Evolutionary conservation across 805 yeast species (phyloP).

Genomic region (Spathaspora sp.): DNA sequence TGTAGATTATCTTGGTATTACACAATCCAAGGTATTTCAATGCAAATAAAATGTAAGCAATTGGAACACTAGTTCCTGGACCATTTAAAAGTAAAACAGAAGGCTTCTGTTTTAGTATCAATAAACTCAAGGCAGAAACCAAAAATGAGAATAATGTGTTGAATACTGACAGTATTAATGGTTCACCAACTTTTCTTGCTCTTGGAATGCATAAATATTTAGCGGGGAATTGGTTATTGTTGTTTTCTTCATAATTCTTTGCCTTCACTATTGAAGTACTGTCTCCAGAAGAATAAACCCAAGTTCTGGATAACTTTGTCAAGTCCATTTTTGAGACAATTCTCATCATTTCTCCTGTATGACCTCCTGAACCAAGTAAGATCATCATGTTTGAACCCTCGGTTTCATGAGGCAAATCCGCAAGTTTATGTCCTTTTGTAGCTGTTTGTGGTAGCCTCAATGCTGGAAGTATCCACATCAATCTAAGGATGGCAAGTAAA

Average conservation of each 20-base stretch:
- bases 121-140: constrained; percentile 23
- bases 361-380: constrained; percentile 94
- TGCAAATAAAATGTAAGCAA: constrained; percentile 54
- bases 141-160: constrained; percentile 40
- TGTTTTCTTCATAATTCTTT: constrained; percentile 27
- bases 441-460: constrained; percentile 7
- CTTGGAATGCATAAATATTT: constrained; percentile 40
- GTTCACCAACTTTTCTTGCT: constrained; percentile 62
- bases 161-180: constrained; percentile 40
- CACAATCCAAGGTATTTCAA: constrained; percentile 46
- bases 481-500: constrained; percentile 17
- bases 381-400: constrained; percentile 42
- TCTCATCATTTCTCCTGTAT: constrained; percentile 92
- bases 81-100: constrained; percentile 61
- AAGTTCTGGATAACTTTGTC: constrained; percentile 24
- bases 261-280: constrained; percentile 43
- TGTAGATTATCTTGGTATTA: constrained; percentile 61
- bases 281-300: constrained; percentile 51
- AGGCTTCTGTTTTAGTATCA: constrained; percentile 29
- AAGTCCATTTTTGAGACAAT: constrained; percentile 44
- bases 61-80: constrained; percentile 77
- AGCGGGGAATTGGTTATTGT: constrained; percentile 10
- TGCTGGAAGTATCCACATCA: constrained; percentile 22
- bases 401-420: constrained; percentile 4
- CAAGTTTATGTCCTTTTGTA: background rate